Evolutionary conservation across 129 eudicot genomes (phyloP).

Genomic region (Gnaphalium uliginosum): DNA sequence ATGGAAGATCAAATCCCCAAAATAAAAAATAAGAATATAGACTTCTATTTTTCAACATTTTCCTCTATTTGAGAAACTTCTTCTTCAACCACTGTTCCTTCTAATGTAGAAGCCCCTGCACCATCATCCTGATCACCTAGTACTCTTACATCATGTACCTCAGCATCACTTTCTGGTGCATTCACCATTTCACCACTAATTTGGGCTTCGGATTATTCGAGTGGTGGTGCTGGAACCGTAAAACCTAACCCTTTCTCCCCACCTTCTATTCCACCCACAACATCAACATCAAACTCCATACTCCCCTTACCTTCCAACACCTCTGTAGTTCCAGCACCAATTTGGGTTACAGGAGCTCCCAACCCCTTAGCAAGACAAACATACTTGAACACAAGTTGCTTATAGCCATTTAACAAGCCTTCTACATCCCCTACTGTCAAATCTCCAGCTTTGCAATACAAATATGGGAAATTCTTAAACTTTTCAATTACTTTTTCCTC

Average conservation of each 20-base stretch:
- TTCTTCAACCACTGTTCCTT: conserved; percentile 32
- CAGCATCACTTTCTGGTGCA: conserved; percentile 11
- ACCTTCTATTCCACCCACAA: not conserved
- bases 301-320: conserved; percentile 8
- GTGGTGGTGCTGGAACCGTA: not conserved
- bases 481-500: conserved; percentile 46
- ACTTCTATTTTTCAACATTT: conserved; percentile 27
- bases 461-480: conserved; percentile 55
- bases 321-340: conserved; percentile 18
- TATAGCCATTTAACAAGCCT: conserved; percentile 67
- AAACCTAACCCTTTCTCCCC: conserved; percentile 14
- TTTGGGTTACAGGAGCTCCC: conserved; percentile 39
- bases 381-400: conserved; percentile 74
- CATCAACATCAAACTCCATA: conserved; percentile 1
- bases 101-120: conserved; percentile 23
- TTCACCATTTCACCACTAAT: conserved; percentile 9
- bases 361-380: conserved; percentile 80
- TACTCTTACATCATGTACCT: conserved; percentile 12
- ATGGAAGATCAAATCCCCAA: conserved; percentile 11
- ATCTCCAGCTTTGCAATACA: conserved; percentile 69
- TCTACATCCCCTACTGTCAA: conserved; percentile 67
- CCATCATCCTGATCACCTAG: conserved; percentile 21
- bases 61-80: conserved; percentile 29
- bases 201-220: not conserved
- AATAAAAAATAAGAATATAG: conserved; percentile 6